These are phyloP conservation scores for Scutellaria minor DNA, from an alignment of 257 asterid species.

Conservation along the genomic window DNA sequence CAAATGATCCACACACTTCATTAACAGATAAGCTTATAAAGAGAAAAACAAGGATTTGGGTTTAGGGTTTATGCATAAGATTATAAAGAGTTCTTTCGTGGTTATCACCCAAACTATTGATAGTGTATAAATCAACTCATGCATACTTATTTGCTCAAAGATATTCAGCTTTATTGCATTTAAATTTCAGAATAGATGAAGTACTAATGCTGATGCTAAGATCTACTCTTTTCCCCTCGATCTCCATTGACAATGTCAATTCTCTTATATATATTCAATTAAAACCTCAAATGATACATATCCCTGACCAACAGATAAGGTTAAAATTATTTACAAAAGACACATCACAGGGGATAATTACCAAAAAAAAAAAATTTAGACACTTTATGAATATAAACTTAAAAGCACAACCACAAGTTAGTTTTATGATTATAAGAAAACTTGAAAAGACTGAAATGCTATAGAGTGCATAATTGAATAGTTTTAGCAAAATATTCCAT, in stretches of 20 bases:
- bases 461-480: not conserved
- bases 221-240: conserved; percentile 16
- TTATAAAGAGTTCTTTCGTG: not conserved
- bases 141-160: not conserved
- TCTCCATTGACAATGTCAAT: not conserved
- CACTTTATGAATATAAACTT: not conserved
- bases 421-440: not conserved
- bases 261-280: not conserved
- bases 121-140: not conserved
- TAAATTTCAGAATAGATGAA: not conserved
- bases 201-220: not conserved
- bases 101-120: not conserved
- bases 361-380: not conserved
- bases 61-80: not conserved
- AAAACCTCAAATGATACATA: not conserved
- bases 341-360: not conserved
- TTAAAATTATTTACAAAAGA: not conserved
- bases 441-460: not conserved
- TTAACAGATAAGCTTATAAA: conserved; percentile 5
- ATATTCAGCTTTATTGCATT: not conserved
- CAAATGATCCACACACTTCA: not conserved
- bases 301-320: conserved; percentile 1
- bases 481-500: not conserved
- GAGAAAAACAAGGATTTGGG: not conserved
- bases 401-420: not conserved